Evolutionary conservation across 208 protist species (phyloP).

Genomic region (Balamuthia mandrillaris): DNA sequence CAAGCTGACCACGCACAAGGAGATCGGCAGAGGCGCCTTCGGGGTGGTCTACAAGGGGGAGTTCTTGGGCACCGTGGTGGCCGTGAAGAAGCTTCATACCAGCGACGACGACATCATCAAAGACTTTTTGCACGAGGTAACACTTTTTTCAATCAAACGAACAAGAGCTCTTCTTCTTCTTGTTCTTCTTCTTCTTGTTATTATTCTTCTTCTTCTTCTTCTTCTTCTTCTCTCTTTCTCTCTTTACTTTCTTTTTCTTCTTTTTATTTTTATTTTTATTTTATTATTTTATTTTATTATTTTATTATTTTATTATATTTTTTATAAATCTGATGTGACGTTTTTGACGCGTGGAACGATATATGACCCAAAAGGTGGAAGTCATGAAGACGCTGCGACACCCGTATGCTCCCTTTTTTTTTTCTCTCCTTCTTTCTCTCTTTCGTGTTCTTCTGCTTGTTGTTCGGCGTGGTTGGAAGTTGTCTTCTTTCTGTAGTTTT

Average conservation of each 20-base stretch:
- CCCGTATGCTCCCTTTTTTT: too few relatives aligned
- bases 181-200: neutral
- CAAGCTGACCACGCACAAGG: neutral
- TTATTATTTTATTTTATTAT: too few relatives aligned
- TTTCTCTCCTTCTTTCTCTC: too few relatives aligned
- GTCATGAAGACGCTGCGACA: constrained; percentile 22
- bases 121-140: constrained; percentile 21
- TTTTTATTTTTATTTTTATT: too few relatives aligned
- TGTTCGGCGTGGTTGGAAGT: too few relatives aligned
- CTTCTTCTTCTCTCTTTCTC: neutral
- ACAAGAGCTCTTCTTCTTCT: neutral
- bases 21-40: neutral
- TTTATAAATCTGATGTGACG: too few relatives aligned
- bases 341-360: too few relatives aligned
- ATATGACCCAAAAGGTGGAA: constrained; percentile 18
- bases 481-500: too few relatives aligned
- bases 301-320: too few relatives aligned
- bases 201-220: neutral
- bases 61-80: neutral
- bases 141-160: neutral
- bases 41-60: constrained; percentile 19
- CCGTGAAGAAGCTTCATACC: constrained; percentile 24
- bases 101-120: constrained; percentile 12
- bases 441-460: too few relatives aligned
- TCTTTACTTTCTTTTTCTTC: neutral